Base-by-base conservation (phyloP, 176 grass and related monocot species). In the Chloris gayana region DNA sequence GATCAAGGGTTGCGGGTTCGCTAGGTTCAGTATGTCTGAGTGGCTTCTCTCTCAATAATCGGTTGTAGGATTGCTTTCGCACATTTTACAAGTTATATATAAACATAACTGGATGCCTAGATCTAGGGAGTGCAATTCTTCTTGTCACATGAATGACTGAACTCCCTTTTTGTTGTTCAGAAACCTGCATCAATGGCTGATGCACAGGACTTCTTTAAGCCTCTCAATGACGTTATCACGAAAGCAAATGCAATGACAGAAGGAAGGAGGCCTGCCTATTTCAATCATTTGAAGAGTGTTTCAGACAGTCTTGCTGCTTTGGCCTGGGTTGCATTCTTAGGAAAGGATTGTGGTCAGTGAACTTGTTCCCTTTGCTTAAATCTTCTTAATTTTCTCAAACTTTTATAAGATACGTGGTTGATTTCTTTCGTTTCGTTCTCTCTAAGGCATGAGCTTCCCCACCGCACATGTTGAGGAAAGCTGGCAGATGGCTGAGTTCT, bases 401-500 rank as follows among this genome's bases (percentile, higher is more conserved):
- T 53, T 78, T 31, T 64, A 41, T 5, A 65, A 27, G 13, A 60
- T 24, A 27, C 17, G 7, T 63, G 14, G 19, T 70, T 83, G 69
- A 82, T 88, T 73, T 65, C 3, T 65, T 51, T 76, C 66, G 64
- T 17, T 39, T 71, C 54, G 54, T 85, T 7, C 45, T 38, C 12
- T 41, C 57, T 29, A 78, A 99, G 97, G 97, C 34, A 93, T 99
- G 97, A 96, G 86, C 80, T 89, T 99, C 75, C 97, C 93, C 74
- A 95, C 85, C 31, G 87, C 97, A 80, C 97, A 99, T 88, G 89
- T 96, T 37, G 97, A 99, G 84, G 97, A 99, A 85, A 89, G 78
- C 70, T 99, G 97, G 97, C 97, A 99, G 88, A 96, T 93, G 88
- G 93, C 97, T 77, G 97, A 99, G 83, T 99, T 99, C 76, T 99